These are phyloP conservation scores for Alternaria gansuensis DNA, from an alignment of 2,329 filamentous ascomycete genomes.

Conservation along the genomic window DNA sequence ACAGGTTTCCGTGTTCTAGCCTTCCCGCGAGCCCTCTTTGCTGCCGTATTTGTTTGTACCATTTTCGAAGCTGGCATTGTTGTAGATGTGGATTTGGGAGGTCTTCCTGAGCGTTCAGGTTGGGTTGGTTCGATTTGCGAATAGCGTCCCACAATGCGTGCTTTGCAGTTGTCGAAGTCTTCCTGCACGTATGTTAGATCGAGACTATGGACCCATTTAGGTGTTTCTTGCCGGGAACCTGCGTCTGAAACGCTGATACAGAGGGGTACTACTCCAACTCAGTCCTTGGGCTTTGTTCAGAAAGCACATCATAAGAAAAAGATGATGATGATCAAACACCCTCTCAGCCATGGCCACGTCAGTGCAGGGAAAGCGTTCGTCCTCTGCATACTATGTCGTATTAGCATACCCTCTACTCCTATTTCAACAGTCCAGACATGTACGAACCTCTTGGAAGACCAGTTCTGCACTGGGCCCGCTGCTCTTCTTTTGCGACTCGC, in stretches of 20 bases:
- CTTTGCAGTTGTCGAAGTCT: slow-evolving; percentile 45
- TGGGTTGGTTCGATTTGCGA: slow-evolving; percentile 26
- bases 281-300: slow-evolving; percentile 56
- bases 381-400: slow-evolving; percentile 48
- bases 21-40: slow-evolving; percentile 17
- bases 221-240: slow-evolving; percentile 47
- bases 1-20: slow-evolving; percentile 16
- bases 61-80: slow-evolving; percentile 14
- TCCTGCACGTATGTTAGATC: slow-evolving; percentile 32
- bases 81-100: slow-evolving; percentile 20
- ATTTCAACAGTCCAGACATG: background rate
- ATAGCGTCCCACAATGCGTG: slow-evolving; percentile 43
- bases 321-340: slow-evolving; percentile 49
- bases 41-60: slow-evolving; percentile 14
- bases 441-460: slow-evolving; percentile 53
- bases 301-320: slow-evolving; percentile 59
- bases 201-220: background rate
- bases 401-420: slow-evolving; percentile 16
- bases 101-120: slow-evolving; percentile 20
- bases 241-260: slow-evolving; percentile 54
- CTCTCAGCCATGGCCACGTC: slow-evolving; percentile 37
- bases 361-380: slow-evolving; percentile 40
- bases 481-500: slow-evolving; percentile 52
- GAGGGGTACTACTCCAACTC: slow-evolving; percentile 55
- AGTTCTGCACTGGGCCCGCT: slow-evolving; percentile 51